phyloP scores from a whole-genome alignment of 2,329 filamentous ascomycete genomes.

The Botryotinia narcissicola region DNA sequence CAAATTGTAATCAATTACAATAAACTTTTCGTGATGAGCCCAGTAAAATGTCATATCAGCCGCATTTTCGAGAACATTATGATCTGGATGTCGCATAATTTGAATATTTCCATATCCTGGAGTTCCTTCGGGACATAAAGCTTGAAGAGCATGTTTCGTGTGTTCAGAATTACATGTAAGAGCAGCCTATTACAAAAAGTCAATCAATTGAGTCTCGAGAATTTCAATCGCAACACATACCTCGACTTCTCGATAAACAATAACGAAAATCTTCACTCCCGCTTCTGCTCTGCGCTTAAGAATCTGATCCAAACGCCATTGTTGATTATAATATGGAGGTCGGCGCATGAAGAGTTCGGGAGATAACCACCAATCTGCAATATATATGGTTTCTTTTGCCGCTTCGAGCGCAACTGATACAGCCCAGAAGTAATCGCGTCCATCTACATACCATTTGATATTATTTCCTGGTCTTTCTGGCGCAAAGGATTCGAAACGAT shows the following conservation, averaged over 20 bases:
- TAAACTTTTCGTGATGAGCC: conserved; percentile 97
- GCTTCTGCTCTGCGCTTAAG: conserved; percentile 86
- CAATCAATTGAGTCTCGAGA: conserved; percentile 17
- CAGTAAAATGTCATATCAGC: conserved; percentile 98
- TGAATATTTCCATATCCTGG: conserved; percentile 86
- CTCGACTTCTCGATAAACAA: conserved; percentile 78
- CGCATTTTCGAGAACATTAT: conserved; percentile 90
- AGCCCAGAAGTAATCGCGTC: conserved; percentile 91
- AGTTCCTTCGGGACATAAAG: conserved; percentile 75
- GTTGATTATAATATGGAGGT: conserved; percentile 76
- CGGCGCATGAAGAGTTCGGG: conserved; percentile 83
- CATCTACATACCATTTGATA: conserved; percentile 97
- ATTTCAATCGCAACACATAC: conserved; percentile 20
- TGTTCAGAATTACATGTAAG: conserved; percentile 90
- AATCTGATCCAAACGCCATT: conserved; percentile 83
- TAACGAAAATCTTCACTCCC: conserved; percentile 90
- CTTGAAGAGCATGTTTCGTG: conserved; percentile 81
- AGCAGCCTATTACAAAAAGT: conserved; percentile 58
- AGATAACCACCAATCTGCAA: conserved; percentile 95
- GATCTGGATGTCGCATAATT: conserved; percentile 88
- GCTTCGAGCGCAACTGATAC: conserved; percentile 87
- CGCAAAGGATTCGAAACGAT: conserved; percentile 89
- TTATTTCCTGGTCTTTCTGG: conserved; percentile 81
- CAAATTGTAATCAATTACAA: conserved; percentile 86
- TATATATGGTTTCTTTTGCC: conserved; percentile 91